Base-by-base conservation (phyloP, 768 basidiomycete genomes). In the Suillus brevipes region DNA sequence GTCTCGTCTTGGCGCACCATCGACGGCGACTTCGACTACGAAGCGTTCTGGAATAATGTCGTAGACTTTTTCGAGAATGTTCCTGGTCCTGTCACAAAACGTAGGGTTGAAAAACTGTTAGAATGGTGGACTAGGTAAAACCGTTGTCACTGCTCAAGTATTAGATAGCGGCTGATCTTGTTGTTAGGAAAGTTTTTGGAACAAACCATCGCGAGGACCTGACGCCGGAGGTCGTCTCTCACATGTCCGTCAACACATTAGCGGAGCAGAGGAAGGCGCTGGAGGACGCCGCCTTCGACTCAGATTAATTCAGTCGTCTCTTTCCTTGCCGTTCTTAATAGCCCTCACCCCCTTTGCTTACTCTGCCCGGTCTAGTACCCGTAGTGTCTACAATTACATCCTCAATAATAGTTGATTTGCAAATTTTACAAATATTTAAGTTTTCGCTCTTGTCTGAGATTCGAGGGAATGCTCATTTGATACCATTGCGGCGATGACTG, bases 21-120 rank as follows among this genome's bases (percentile, higher is more conserved):
- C 1, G 64, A 69, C 2, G 64, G 61, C 7, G 49, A 64, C n/a
- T 69, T 69, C 6, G 28, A 69, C 20, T 64, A 65, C 9, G 18
- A 68, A 3, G 12, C 6, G 2, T 69, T 72, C 18, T 72, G 71
- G 31, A 38, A 66, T n/a, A 65, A 63, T 8, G 56, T 72, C 2
- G 47, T 69, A 7, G 50, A 71, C n/a, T 67, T 55, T 53, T 72
- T 72, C 23, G 68, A 72, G 45, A 10, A 20, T 6, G 4, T 12
- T 12, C 62, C 66, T 0, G 16, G 18, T 1, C 38, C 67, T 14
- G 36, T 31, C 6, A 31, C 42, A 2, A 9, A 23, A 31, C 20
- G 23, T 13, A 49, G 23, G 7, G 34, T 53, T 0, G 10, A 36
- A 0, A 60, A 61, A 0, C 64, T 72, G 2, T 62, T 72, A 4